Percentiles rank a stretch among this genome's conserved stretches.
Conservation (phyloP, 2,329 filamentous ascomycete genomes). For the Shiraia sp. region DNA sequence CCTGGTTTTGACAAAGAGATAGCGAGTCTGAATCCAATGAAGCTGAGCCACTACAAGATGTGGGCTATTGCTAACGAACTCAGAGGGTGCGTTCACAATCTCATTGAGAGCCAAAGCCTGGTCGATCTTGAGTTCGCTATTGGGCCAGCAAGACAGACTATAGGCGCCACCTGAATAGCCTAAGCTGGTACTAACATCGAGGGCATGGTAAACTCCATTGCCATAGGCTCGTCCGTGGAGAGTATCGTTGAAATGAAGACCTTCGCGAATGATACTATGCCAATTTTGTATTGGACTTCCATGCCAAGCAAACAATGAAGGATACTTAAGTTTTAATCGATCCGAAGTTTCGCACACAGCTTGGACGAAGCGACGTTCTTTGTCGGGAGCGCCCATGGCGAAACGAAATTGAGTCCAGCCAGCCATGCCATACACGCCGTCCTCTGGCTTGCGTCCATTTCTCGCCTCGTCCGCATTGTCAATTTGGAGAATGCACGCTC, state of each 20-base stretch:
- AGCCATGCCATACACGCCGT: constrained; percentile 65
- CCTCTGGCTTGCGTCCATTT: constrained; percentile 44
- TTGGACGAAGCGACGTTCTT: constrained; percentile 73
- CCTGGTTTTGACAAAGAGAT: constrained; percentile 66
- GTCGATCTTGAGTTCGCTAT: constrained; percentile 64
- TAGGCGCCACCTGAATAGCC: constrained; percentile 48
- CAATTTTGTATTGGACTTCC: constrained; percentile 77
- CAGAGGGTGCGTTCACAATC: constrained; percentile 71
- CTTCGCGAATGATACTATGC: constrained; percentile 86
- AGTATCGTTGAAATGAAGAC: constrained; percentile 70
- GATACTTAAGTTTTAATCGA: constrained; percentile 52
- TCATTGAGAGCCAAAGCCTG: constrained; percentile 77
- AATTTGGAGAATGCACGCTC: constrained; percentile 82
- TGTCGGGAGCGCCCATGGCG: constrained; percentile 87
- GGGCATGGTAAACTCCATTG: constrained; percentile 80
- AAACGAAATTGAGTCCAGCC: constrained; percentile 82
- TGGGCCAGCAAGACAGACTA: constrained; percentile 59
- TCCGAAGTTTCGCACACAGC: constrained; percentile 58
- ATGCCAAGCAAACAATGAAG: constrained; percentile 86
- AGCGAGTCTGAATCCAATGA: constrained; percentile 90
- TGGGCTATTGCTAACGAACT: constrained; percentile 61
- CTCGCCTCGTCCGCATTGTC: constrained; percentile 45
- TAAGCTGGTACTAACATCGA: constrained; percentile 59
- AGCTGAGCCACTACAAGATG: constrained; percentile 74
- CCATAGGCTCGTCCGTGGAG: constrained; percentile 72